These are phyloP conservation scores for Carex scoparia DNA, from an alignment of 176 grass and related monocot genomes.

Conservation along the genomic window DNA sequence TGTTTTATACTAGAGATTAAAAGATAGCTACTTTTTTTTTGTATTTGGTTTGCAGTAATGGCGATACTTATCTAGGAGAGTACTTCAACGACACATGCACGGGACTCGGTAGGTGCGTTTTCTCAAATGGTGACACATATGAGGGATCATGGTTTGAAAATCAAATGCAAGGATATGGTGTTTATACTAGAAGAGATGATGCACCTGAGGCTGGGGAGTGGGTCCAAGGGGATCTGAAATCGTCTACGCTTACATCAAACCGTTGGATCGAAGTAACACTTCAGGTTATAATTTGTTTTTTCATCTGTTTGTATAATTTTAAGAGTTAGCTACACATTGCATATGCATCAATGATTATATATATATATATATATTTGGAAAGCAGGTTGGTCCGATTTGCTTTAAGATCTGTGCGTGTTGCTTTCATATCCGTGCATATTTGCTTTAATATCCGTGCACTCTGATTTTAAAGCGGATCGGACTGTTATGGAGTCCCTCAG, in stretches of 20 bases:
- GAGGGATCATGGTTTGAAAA: conserved; percentile 77
- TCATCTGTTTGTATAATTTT: background rate
- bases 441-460: too few species aligned
- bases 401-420: too few species aligned
- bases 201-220: conserved; percentile 48
- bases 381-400: too few species aligned
- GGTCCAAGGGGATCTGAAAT: conserved; percentile 42
- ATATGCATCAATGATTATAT: too few species aligned
- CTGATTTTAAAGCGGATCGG: too few species aligned
- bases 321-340: too few species aligned
- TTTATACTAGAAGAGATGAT: conserved; percentile 42
- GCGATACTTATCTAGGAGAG: conserved; percentile 51
- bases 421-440: too few species aligned
- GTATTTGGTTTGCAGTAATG: conserved; percentile 35
- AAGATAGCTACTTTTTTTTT: background rate
- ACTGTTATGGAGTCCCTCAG: too few species aligned
- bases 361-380: too few species aligned
- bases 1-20: background rate
- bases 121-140: conserved; percentile 58
- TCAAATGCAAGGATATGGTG: conserved; percentile 63
- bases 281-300: conserved; percentile 29
- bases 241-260: conserved; percentile 23
- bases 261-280: conserved; percentile 34
- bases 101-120: conserved; percentile 55
- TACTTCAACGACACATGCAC: conserved; percentile 63